Base-by-base conservation (phyloP, 148 eudicot genomes). In the Rhododendron ovatum region DNA sequence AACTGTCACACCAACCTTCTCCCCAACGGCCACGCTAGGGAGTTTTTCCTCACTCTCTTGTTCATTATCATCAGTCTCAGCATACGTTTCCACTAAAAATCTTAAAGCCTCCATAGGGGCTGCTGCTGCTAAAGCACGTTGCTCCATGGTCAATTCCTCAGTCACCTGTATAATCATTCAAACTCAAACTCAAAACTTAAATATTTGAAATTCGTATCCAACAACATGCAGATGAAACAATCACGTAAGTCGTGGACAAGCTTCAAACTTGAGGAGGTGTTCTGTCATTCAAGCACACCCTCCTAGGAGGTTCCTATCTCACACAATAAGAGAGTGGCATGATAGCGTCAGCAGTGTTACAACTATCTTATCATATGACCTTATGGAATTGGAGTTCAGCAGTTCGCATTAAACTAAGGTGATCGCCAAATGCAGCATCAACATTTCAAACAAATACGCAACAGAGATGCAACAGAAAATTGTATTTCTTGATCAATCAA, bases 31-130 rank as follows among this genome's bases (percentile, higher is more conserved):
- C 65, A n/a, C 80, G 41, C 87, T 78, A 33, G 81, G 69, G 47
- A 84, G 53, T 73, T 33, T 78, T 83, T 84, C 86, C 77, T 87
- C 87, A 4, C 50, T 85, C 37, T 84, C 90, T 47, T 90, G 89
- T 71, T 78, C 94, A 45, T 86, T 86, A 85, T 57, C 80, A 84
- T 88, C 92, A 82, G 22, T 86, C 79, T 82, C 89, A 71, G 51
- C 18, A 80, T 89, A 91, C 81, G 84, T 84, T 65, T 84, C 87
- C 57, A 93, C 84, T 37, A 90, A 90, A 88, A 96, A 94, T 88
- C 98, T 91, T 85, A 89, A 82, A 41, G 94, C 91, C 78, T 93
- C 98, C 95, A 92, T 89, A 55, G 93, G 94, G 88, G 91, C 90
- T 63, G 98, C 93, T 82, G 89, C 95, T 53, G 88, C 90, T 88